These are phyloP conservation scores for Hymenoscyphus fructigenus DNA, from an alignment of 2,329 filamentous ascomycete genomes.

Conservation along the genomic window DNA sequence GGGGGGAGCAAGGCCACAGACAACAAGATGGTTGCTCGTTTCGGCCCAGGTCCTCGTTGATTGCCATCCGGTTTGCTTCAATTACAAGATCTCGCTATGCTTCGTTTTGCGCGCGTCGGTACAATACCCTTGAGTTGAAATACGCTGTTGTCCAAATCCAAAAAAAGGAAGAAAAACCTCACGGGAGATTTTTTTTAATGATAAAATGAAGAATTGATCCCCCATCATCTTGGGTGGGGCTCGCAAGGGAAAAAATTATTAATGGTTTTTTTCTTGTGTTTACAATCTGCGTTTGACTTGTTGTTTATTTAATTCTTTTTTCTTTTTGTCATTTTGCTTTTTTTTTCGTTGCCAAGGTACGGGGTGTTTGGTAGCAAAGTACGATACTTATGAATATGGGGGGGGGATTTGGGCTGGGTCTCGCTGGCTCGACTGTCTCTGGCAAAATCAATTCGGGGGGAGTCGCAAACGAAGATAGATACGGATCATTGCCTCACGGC, in stretches of 20 bases:
- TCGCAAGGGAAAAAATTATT: neutral
- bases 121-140: neutral
- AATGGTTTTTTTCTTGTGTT: slow-evolving; percentile 2
- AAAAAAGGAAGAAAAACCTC: neutral
- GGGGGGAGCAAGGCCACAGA: neutral
- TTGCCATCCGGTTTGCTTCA: neutral
- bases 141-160: neutral
- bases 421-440: neutral
- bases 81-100: neutral
- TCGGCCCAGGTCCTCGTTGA: neutral
- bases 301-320: slow-evolving; percentile 4
- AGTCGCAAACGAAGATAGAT: neutral
- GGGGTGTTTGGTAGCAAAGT: neutral
- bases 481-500: slow-evolving; percentile 1
- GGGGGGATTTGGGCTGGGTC: neutral
- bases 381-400: neutral
- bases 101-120: neutral
- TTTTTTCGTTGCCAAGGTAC: neutral
- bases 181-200: neutral
- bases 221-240: neutral
- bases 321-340: neutral
- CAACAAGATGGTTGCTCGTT: neutral
- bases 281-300: neutral
- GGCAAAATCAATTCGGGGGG: neutral
- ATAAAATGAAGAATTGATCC: slow-evolving; percentile 2